Base-by-base conservation (phyloP, 257 asterid genomes). In the Nicotiana benthamiana region DNA sequence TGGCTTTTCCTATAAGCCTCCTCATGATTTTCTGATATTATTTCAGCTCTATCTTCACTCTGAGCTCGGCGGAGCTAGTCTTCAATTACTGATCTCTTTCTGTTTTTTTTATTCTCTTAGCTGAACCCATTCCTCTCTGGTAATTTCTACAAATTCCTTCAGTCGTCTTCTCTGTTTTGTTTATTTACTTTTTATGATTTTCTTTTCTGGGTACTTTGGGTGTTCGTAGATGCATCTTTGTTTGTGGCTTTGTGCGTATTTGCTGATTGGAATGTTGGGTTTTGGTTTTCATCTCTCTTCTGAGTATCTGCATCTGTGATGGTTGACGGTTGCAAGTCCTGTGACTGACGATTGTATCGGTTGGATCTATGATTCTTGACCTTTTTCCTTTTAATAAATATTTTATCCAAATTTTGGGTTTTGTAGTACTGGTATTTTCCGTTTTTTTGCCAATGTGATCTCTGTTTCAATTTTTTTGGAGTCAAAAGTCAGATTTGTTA, bases 1-100 rank as follows among this genome's bases (percentile, higher is more conserved):
- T 77, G 81, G 81, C 61, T 46, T 62, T 79, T 78, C 11, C 40
- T 36, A 60, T 28, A 62, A 60, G 60, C 77, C 10, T 36, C 46
- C 48, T 40, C 48, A 40, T 9, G 48, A 40, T 40, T 43, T 12
- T 72, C 10, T 72, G 78, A 72, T 72, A 46, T 72, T 72, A 46
- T 27, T 40, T n/a, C 10, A 34, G 16, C 27, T 68, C 4, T 9
- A 6, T 68, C 32, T 26, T 27, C 2, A 0, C 13, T 61, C 34
- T 43, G 36, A 46, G 22, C 4, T 74, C 9, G 61, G 36, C 9
- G 43, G 78, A 74, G 78, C 8, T 74, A 8, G 61, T 74, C 61
- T 72, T 72, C 36, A 59, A 22, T 43, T 72, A 13, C 20, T 72
- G 26, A 74, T 74, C 78, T 48, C 12, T 72, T 46, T 1, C 40